Evolutionary conservation across 2,329 filamentous ascomycete species (phyloP).

Genomic region (Leptographium lundbergii): DNA sequence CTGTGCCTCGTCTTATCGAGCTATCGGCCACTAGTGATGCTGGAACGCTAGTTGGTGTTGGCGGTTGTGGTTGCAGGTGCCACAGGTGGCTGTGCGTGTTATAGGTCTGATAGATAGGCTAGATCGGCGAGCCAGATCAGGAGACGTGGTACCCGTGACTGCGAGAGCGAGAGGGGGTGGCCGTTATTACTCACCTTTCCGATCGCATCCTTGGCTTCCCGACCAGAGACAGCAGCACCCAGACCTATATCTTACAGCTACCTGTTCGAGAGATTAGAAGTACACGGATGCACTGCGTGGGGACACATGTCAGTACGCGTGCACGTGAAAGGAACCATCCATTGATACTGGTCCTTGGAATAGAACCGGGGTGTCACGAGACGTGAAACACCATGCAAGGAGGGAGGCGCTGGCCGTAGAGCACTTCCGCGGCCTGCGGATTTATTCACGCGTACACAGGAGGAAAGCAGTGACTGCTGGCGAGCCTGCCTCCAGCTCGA

Average conservation of each 20-base stretch:
- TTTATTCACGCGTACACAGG: neutral
- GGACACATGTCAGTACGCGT: neutral
- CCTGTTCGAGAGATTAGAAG: no score
- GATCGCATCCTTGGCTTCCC: neutral
- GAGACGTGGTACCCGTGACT: neutral
- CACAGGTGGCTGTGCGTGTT: neutral
- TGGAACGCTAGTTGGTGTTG: neutral
- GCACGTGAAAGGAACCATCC: neutral
- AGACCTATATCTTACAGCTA: no score
- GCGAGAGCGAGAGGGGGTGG: neutral
- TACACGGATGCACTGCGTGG: no score
- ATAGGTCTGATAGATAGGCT: neutral
- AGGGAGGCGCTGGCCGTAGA: neutral
- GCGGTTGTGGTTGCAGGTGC: neutral
- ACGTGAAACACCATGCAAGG: neutral
- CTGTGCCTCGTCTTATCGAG: neutral
- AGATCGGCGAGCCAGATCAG: neutral
- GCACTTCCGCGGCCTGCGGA: neutral
- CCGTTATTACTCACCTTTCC: neutral
- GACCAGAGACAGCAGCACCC: no score
- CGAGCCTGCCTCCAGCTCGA: neutral
- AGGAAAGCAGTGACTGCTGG: no score
- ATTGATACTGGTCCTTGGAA: neutral
- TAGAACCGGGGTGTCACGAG: neutral
- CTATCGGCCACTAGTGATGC: neutral